A percentile compares a stretch with the other conserved stretches of the same genome.
Evolutionary conservation across 2,329 filamentous ascomycete species (phyloP).

Genomic region (Pseudogymnoascus verrucosus): DNA sequence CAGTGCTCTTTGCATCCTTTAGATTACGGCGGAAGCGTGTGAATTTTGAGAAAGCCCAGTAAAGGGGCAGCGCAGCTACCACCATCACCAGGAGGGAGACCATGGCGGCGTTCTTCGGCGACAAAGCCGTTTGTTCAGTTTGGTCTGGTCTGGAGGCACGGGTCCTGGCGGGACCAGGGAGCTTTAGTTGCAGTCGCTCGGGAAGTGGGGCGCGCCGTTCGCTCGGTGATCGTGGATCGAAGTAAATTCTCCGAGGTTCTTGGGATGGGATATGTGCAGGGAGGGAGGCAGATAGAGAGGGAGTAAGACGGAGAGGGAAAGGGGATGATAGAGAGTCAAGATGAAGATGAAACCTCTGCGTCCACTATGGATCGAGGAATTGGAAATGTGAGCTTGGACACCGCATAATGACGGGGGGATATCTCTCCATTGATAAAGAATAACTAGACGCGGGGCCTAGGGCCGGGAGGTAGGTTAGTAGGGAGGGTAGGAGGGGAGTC

Average conservation of each 20-base stretch:
- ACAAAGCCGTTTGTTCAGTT: neutral
- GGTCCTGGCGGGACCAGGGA: neutral
- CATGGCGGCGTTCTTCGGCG: slow-evolving; percentile 16
- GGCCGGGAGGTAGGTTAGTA: neutral
- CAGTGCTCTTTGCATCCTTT: slow-evolving; percentile 40
- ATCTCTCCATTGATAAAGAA: slow-evolving; percentile 3
- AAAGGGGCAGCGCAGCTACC: slow-evolving; percentile 16
- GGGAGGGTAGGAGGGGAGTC: neutral
- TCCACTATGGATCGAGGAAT: slow-evolving; percentile 3
- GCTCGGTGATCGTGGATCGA: neutral
- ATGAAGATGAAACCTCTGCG: neutral
- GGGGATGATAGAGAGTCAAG: neutral
- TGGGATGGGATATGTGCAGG: neutral
- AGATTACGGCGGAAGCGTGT: slow-evolving; percentile 38
- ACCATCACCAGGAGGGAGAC: slow-evolving; percentile 17
- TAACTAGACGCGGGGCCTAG: neutral
- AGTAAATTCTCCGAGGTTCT: neutral
- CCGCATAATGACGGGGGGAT: neutral
- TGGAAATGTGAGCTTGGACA: slow-evolving; percentile 1
- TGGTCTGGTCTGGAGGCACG: neutral
- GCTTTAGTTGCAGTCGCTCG: neutral
- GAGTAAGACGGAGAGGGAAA: neutral
- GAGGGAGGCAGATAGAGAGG: neutral
- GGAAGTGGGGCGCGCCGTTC: slow-evolving; percentile 4
- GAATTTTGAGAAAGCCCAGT: slow-evolving; percentile 19